Evolutionary conservation across 106 monocot species (phyloP), one percentile per base, ranked within the genome.

Genomic region (Allium sativum): DNA sequence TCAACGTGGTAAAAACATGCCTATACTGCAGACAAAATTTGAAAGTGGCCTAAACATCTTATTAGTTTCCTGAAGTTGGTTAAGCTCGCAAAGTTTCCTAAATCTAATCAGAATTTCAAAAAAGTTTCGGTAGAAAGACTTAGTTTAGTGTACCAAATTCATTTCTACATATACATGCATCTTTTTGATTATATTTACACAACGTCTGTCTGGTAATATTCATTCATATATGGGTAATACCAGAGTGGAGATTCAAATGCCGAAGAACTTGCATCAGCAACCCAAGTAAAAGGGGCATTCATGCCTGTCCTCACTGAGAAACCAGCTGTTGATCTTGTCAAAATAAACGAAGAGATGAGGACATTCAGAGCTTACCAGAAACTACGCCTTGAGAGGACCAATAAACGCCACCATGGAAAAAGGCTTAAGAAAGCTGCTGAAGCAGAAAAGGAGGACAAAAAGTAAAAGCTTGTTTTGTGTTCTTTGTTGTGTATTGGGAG

Each of bases 391-490:
- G 87, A 87, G 61, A 55, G 76, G 45, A 87, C 74, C 67, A 87
- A 87, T 68, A n/a, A 76, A 21, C 76, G 74, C 40, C 87, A 82
- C 40, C 64, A 73, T 4, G 87, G 87, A 56, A 64, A 66, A 13
- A 82, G 82, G 65, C 44, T 86, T 75, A 86, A 82, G 78, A 87
- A 74, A 73, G 82, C 82, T 48, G 82, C 78, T 4, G 87, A 82
- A 73, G 82, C 87, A 0, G 87, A 82, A 71, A 87, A 87, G 74
- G 82, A 87, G 43, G 82, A 79, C 41, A 82, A 86, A 70, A 86
- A 86, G 73, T 85, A 44, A 44, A 31, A 31, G 31, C 31, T 31
- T 31, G 31, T 31, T 31, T 31, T 31, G 31, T 31, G 5, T 31
- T 31, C 31, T 31, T 31, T 31, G 31, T 31, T 31, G 5, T 31